phyloP scores from a whole-genome alignment of 2,329 filamentous ascomycete species.

The Pseudocercospora ulei region DNA sequence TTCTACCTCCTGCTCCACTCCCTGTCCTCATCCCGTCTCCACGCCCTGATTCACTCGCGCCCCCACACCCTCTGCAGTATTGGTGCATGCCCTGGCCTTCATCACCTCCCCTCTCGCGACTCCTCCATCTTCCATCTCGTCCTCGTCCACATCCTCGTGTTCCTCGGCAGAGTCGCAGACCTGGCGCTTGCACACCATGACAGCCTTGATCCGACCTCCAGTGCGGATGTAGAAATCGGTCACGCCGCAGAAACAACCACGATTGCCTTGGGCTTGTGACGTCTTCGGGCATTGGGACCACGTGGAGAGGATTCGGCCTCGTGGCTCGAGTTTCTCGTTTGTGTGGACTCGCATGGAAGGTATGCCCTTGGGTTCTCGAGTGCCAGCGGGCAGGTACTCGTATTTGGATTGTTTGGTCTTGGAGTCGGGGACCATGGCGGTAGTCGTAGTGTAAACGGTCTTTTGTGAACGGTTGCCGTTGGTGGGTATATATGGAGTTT shows the following conservation, averaged over 20 bases:
- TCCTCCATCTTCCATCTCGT: background rate
- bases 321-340: background rate
- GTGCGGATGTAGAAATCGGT: background rate
- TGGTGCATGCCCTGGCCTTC: too few relatives aligned
- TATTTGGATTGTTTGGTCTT: background rate
- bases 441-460: too few relatives aligned
- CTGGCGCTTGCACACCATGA: background rate
- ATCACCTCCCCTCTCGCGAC: too few relatives aligned
- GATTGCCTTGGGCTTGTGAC: background rate
- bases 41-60: too few relatives aligned
- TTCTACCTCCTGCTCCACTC: too few relatives aligned
- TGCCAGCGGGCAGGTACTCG: background rate
- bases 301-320: background rate
- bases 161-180: background rate
- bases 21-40: too few relatives aligned
- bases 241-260: background rate
- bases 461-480: too few relatives aligned
- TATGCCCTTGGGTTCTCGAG: background rate
- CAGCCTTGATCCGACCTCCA: background rate
- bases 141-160: background rate
- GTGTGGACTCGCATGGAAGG: background rate
- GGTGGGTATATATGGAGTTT: too few relatives aligned
- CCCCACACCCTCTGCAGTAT: too few relatives aligned
- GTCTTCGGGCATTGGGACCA: background rate
- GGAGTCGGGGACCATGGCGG: background rate